Evolutionary conservation across 164 flowering plant species (phyloP).

Genomic region (Nymphaea colorata): DNA sequence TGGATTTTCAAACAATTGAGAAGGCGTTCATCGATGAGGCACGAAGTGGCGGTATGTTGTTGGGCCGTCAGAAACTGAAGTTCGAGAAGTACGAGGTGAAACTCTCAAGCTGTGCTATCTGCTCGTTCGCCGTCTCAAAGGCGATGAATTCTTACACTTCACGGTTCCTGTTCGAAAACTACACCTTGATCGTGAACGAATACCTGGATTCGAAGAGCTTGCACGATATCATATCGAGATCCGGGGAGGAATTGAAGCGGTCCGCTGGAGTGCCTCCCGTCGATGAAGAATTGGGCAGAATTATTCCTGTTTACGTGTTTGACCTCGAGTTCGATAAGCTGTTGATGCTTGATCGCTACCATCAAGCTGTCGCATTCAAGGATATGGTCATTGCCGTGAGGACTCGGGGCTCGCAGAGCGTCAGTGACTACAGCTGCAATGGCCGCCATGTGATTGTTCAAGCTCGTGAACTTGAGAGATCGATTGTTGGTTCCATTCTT

Average conservation of each 20-base stretch:
- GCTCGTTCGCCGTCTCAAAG: constrained; percentile 65
- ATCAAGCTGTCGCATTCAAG: constrained; percentile 81
- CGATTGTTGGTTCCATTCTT: constrained; percentile 76
- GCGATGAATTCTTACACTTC: constrained; percentile 71
- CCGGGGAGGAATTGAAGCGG: constrained; percentile 59
- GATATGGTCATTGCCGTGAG: constrained; percentile 97
- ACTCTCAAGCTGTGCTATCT: constrained; percentile 51
- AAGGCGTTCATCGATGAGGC: constrained; percentile 65
- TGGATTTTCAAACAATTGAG: constrained; percentile 72
- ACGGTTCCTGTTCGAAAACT: constrained; percentile 92
- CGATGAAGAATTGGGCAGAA: constrained; percentile 68
- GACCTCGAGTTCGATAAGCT: constrained; percentile 60
- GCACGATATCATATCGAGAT: constrained; percentile 73
- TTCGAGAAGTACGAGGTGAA: constrained; percentile 54
- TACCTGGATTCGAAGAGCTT: constrained; percentile 88
- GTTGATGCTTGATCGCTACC: constrained; percentile 82
- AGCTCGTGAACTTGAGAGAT: constrained; percentile 77
- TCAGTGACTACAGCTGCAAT: constrained; percentile 93
- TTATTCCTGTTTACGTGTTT: constrained; percentile 87
- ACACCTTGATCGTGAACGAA: constrained; percentile 89
- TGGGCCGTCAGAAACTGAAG: constrained; percentile 53
- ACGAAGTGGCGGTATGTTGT: constrained; percentile 46
- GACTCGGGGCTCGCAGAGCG: constrained; percentile 77
- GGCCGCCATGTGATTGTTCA: constrained; percentile 83
- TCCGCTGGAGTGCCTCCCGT: constrained; percentile 23